Evolutionary conservation across 2,329 filamentous ascomycete species (phyloP), one percentile per base, ranked within the genome.

Genomic region (Trichophaea hybrida): DNA sequence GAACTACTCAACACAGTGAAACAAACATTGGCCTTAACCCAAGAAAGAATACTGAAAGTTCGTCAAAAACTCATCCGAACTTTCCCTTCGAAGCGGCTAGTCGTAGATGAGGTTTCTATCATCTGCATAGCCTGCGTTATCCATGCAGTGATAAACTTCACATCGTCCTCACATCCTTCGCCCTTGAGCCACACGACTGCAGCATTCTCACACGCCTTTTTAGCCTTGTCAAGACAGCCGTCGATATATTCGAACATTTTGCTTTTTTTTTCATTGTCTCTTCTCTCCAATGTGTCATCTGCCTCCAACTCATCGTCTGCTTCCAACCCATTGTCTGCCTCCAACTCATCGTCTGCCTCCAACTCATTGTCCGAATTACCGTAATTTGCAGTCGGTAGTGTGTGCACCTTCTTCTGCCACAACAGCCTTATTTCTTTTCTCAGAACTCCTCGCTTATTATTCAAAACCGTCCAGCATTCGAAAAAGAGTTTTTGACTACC

Each of bases 261-360:
- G 13, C 57, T 55, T 43, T 60, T 63, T 43, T 64, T 66, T 13
- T 75, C 70, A 51, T 87, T 72, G 13, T 80, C 76, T 0, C 72
- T 74, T 59, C 76, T 71, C 13, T 93, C 75, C 48, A 77, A 77
- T 10, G 73, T 69, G 54, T 69, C 69, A 49, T 88, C 77, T 24
- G 80, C 73, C 48, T 76, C 69, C 13, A 78, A 75, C 6, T 84
- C 81, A 0, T 77, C 75, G 0, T 77, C 73, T 46, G 85, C 59
- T 8, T 59, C 33, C 17, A 55, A 34, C 34, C 49, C 61, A 33
- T 64, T 61, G 37, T 64, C 62, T 6, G 54, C 40, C n/a, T 59
- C 60, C 10, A 31, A 37, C n/a, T 50, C 55, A 33, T 37, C 55
- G 6, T 59, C 57, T 2, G 24, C 40, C n/a, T 38, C 55, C 13